A percentile compares a stretch with the other conserved stretches of the same genome.
phyloP scores from a whole-genome alignment of 2,329 filamentous ascomycete genomes.

The Pseudogymnoascus destructans region DNA sequence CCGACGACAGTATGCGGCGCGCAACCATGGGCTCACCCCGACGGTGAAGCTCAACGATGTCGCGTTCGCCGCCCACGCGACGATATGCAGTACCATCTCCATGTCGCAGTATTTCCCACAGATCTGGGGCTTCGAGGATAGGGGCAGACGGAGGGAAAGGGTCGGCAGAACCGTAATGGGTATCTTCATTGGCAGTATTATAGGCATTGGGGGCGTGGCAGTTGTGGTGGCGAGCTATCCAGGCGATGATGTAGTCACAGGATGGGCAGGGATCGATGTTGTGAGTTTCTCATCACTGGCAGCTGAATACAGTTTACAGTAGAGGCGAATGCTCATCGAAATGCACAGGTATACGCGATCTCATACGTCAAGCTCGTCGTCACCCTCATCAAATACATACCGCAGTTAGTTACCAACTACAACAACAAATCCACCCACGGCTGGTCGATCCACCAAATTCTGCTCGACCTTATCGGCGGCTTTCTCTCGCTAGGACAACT shows the following conservation, averaged over 20 bases:
- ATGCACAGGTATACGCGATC: constrained; percentile 41
- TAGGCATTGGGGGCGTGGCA: constrained; percentile 38
- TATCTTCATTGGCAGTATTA: constrained; percentile 54
- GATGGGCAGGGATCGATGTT: constrained; percentile 51
- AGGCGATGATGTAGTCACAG: constrained; percentile 30
- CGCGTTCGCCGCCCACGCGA: constrained; percentile 71
- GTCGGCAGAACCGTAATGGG: constrained; percentile 50
- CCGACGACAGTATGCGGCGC: constrained; percentile 67
- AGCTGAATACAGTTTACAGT: neutral
- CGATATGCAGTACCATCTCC: constrained; percentile 57
- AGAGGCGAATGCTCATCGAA: constrained; percentile 17
- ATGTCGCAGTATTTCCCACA: constrained; percentile 61
- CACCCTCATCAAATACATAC: constrained; percentile 85
- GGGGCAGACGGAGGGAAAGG: constrained; percentile 38
- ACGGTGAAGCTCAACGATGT: constrained; percentile 87
- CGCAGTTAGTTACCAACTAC: constrained; percentile 73
- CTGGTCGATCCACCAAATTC: constrained; percentile 75
- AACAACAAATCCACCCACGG: constrained; percentile 73
- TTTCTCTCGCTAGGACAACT: constrained; percentile 71
- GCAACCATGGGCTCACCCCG: constrained; percentile 62
- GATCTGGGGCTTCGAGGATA: constrained; percentile 64
- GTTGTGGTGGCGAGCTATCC: constrained; percentile 31
- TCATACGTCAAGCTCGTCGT: constrained; percentile 83
- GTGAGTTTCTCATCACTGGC: constrained; percentile 20
- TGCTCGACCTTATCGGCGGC: constrained; percentile 73